Evolutionary conservation across 495 filamentous ascomycete genomes (phyloP).

Genomic region (Eremomyces bilateralis): DNA sequence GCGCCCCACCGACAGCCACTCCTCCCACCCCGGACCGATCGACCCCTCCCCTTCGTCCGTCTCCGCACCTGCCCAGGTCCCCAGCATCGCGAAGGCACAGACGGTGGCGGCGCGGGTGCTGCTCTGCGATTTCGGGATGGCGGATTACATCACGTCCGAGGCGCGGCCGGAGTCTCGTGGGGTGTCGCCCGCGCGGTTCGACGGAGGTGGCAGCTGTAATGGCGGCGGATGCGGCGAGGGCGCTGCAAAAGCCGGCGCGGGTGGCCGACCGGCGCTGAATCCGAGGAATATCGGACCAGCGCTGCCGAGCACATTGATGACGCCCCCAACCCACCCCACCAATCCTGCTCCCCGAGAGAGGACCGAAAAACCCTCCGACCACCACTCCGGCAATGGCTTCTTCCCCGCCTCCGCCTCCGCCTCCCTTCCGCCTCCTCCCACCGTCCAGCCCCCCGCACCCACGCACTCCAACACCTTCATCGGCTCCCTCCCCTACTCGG

Average conservation of each 20-base stretch:
- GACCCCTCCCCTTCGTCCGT: too few species aligned
- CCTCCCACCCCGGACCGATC: too few species aligned
- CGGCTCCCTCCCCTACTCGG: slow-evolving; percentile 48
- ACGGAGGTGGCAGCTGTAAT: background rate
- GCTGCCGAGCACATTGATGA: background rate
- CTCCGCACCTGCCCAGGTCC: too few species aligned
- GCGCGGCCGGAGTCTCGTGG: slow-evolving; percentile 19
- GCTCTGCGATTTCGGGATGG: slow-evolving; percentile 58
- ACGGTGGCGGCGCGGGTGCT: slow-evolving; percentile 36
- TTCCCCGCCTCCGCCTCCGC: too few species aligned
- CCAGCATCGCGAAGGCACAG: slow-evolving; percentile 22
- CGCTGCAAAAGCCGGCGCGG: too few species aligned
- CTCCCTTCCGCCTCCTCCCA: too few species aligned
- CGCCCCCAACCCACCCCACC: too few species aligned
- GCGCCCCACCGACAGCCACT: background rate
- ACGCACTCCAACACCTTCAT: slow-evolving; percentile 18
- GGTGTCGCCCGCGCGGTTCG: background rate
- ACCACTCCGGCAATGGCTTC: too few species aligned
- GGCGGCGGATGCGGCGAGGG: too few species aligned
- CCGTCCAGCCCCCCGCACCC: too few species aligned
- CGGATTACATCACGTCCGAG: slow-evolving; percentile 43
- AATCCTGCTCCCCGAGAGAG: too few species aligned
- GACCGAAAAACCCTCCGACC: too few species aligned
- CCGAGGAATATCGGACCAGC: slow-evolving; percentile 7
- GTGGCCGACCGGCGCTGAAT: background rate